These are phyloP conservation scores for Alternaria triticina DNA, from an alignment of 2,329 filamentous ascomycete species.

Conservation along the genomic window DNA sequence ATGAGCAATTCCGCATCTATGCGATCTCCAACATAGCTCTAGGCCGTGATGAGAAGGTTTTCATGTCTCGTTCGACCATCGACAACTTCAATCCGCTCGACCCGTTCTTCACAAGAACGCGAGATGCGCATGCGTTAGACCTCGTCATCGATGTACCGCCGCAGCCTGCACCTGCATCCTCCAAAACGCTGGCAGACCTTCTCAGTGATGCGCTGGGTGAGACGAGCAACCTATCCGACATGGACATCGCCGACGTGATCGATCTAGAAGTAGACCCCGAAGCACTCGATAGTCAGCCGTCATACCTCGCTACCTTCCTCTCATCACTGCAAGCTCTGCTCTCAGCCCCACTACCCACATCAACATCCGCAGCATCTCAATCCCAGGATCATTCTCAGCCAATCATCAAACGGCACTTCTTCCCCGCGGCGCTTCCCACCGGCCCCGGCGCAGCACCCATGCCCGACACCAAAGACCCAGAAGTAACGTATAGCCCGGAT, in stretches of 20 bases:
- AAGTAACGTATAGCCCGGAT: slow-evolving; percentile 38
- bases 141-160: slow-evolving; percentile 67
- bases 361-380: slow-evolving; percentile 13
- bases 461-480: slow-evolving; percentile 61
- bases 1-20: slow-evolving; percentile 71
- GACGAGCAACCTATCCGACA: slow-evolving; percentile 30
- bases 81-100: slow-evolving; percentile 75
- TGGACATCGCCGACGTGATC: slow-evolving; percentile 28
- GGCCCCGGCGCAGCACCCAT: slow-evolving; percentile 72
- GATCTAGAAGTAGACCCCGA: slow-evolving; percentile 36
- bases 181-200: slow-evolving; percentile 26
- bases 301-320: slow-evolving; percentile 44
- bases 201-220: slow-evolving; percentile 31
- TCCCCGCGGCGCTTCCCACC: slow-evolving; percentile 61
- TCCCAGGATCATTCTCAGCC: slow-evolving; percentile 12
- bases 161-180: slow-evolving; percentile 23
- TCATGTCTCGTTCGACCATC: slow-evolving; percentile 74
- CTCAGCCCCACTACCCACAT: slow-evolving; percentile 28
- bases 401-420: slow-evolving; percentile 30
- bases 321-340: slow-evolving; percentile 46
- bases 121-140: slow-evolving; percentile 75
- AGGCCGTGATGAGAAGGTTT: slow-evolving; percentile 86
- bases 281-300: slow-evolving; percentile 31
- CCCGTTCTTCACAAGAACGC: slow-evolving; percentile 80
- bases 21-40: slow-evolving; percentile 81